Base-by-base conservation (phyloP, 176 grass and related monocot genomes). In the Cenchrus fungigraminus region DNA sequence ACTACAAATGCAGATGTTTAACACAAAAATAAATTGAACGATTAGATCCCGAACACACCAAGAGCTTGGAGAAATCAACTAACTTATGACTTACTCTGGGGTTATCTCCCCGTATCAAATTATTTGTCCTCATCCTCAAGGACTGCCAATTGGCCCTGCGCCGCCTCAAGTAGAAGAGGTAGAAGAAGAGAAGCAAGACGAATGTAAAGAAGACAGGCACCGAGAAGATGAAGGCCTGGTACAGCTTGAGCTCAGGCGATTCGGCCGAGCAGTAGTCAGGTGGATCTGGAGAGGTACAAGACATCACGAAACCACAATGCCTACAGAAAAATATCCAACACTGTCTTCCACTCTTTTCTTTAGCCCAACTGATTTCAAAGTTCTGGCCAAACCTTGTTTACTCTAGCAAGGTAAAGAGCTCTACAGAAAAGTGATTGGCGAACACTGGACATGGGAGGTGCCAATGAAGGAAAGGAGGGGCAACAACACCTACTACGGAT, bases 201-300 rank as follows among this genome's bases (percentile, higher is more conserved):
- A 94, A 94, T 8, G 93, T 94, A 82, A 95, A 98, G 93, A 95
- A 98, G 42, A 95, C 88, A 1, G 96, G 96, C 79, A 95, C 91
- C 0, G 93, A 95, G 80, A 98, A 98, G 64, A 98, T 90, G 76
- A 98, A 98, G 55, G 91, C 93, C 60, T 95, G 96, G 88, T 95
- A 98, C 7, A 98, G 86, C 79, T 89, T 98, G 69, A 98, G 86
- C 93, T 98, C 97, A 45, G 93, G 84, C 15, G 93, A 89, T 5
- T 73, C 81, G 1, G 91, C 76, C 1, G 93, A 98, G 90, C 93
- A 98, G 82, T 95, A 94, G 15, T 85, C 75, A 1, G 93, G 90
- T 22, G 91, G 90, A 69, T 95, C 88, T 10, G 93, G 55, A 12
- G 97, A 92, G 74, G 74, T 84, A 83, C 97, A 95, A 92, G 97